Base-by-base conservation (phyloP, 2,329 filamentous ascomycete species). In the Diaporthe capsici region DNA sequence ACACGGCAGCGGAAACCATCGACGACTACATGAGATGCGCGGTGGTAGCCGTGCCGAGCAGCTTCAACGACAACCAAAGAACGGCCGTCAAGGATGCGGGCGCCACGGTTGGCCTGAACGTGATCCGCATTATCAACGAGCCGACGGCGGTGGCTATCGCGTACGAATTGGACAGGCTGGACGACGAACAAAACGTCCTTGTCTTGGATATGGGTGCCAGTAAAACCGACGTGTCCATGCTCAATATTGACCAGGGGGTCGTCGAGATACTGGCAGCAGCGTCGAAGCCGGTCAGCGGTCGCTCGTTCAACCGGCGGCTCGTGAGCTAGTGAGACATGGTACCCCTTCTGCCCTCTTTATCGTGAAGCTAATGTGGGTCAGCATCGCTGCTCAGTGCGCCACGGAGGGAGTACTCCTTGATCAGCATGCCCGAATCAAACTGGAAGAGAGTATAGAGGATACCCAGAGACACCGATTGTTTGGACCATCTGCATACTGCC, bases 191-290 rank as follows among this genome's bases (percentile, higher is more conserved):
- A 0, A 57, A 44, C n/a, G 42, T 71, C 13, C 20, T 71, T 25
- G 37, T 71, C 17, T 20, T 57, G 37, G 68, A 71, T 4, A 13
- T 57, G 25, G 68, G 68, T 13, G 55, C 51, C 22, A 47, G 31
- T 42, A 58, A 42, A 39, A 42, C 55, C 34, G 68, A 71, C 5
- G 47, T 39, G 8, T 42, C 34, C 31, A 20, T 58, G 9, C 15
- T 58, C 68, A 10, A 42, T 12, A 31, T 71, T 12, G 68, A 71
- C 49, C 8, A 42, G 20, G 68, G 68, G n/a, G 68, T 71, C 17
- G 5, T 71, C 13, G 68, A 71, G 51, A 2, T 8, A 5, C 20
- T 58, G 25, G 31, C 49, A 28, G 22, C 34, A 4, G 34, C 42
- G 28, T 55, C 68, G 13, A 39, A 9, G 17, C 49, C 68, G 17